Evolutionary conservation across 768 basidiomycete genomes (phyloP).

Genomic region (Pholiota microspora): DNA sequence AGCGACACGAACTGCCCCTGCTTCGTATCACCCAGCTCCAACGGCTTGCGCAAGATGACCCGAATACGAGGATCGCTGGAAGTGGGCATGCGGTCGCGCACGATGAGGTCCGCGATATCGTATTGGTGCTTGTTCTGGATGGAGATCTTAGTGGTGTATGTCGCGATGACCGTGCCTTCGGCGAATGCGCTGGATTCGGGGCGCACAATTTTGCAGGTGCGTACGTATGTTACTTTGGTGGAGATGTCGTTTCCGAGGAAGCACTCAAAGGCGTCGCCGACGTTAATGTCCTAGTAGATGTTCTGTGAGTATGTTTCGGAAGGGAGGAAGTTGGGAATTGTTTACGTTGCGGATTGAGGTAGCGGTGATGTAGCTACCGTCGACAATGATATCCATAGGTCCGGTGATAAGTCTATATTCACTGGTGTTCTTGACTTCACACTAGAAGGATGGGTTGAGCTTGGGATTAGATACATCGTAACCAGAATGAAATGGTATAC

Average conservation of each 20-base stretch:
- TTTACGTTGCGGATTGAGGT: conserved; percentile 40
- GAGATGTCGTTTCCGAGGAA: conserved; percentile 49
- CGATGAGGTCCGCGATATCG: conserved; percentile 39
- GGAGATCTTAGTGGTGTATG: conserved; percentile 42
- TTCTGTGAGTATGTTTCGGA: neutral
- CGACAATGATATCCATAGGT: conserved; percentile 50
- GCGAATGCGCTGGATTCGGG: conserved; percentile 39
- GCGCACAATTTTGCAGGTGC: conserved; percentile 34
- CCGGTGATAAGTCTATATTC: conserved; percentile 57
- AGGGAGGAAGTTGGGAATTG: neutral
- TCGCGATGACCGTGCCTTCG: conserved; percentile 41
- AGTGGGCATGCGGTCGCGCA: conserved; percentile 46
- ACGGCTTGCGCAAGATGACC: conserved; percentile 46
- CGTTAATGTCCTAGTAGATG: conserved; percentile 39
- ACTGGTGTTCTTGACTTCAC: conserved; percentile 54
- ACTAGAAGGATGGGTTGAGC: conserved; percentile 25
- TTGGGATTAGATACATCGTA: neutral
- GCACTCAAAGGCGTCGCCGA: conserved; percentile 51
- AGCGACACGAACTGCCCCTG: conserved; percentile 33
- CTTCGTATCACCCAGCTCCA: conserved; percentile 42
- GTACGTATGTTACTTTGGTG: conserved; percentile 43
- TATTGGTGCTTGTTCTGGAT: conserved; percentile 50
- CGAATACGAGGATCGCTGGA: conserved; percentile 38
- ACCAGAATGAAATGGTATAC: conserved; percentile 8
- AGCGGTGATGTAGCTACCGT: conserved; percentile 57